Percentiles rank a stretch among this genome's conserved stretches.
Evolutionary conservation across 306 rosid genomes (phyloP).

Genomic region (Quercus ilex): DNA sequence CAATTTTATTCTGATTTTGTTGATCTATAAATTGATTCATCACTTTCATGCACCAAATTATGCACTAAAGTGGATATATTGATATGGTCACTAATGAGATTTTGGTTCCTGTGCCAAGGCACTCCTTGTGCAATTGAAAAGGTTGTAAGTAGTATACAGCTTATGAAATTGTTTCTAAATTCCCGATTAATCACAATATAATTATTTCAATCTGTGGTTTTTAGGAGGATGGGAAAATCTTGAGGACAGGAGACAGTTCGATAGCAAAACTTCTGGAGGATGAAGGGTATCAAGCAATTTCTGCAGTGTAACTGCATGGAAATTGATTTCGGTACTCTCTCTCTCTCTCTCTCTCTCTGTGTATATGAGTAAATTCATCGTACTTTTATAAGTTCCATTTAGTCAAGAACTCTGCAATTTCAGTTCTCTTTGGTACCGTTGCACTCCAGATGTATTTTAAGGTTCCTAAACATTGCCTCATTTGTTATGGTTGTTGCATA

Average conservation of each 20-base stretch:
- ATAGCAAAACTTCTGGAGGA: conserved; percentile 75
- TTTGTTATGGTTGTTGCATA: conserved; percentile 7
- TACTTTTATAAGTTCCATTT: not conserved
- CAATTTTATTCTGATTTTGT: not conserved
- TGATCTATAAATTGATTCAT: not conserved
- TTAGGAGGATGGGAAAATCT: conserved; percentile 79
- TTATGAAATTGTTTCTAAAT: not conserved
- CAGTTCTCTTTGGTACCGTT: not conserved
- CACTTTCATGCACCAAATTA: not conserved
- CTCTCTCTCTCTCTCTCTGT: conserved; percentile 17
- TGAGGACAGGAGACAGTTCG: conserved; percentile 71
- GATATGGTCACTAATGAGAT: conserved; percentile 4
- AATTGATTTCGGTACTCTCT: conserved; percentile 27
- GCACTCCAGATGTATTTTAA: conserved; percentile 3
- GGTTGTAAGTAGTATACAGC: not conserved
- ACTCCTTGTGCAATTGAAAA: conserved; percentile 9
- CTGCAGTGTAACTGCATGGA: conserved; percentile 31
- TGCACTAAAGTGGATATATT: not conserved
- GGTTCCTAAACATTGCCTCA: conserved; percentile 1
- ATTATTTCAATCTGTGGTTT: not conserved
- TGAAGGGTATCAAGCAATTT: conserved; percentile 66
- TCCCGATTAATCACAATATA: too few species aligned
- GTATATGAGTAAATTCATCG: conserved; percentile 17
- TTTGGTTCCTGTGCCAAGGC: not conserved
- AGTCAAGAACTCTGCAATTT: conserved; percentile 3